Conservation (phyloP, 129 eudicot genomes). For the Flaveria bidentis region DNA sequence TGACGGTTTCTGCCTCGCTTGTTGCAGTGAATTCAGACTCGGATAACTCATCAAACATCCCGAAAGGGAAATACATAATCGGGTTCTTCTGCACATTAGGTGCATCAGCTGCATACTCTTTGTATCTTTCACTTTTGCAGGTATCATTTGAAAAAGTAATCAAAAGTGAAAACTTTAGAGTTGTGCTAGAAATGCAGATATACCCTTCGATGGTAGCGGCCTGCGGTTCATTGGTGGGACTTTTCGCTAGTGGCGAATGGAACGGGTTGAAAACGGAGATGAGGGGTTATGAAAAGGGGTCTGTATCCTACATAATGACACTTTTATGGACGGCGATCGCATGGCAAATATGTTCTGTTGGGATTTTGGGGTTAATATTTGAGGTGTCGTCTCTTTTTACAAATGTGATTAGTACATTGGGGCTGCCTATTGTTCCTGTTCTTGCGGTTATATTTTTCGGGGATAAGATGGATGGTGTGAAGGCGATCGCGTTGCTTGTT, state of each 20-base stretch:
- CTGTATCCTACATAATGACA: constrained; percentile 54
- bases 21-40: constrained; percentile 53
- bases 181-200: constrained; percentile 46
- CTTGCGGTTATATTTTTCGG: constrained; percentile 54
- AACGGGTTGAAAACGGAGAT: constrained; percentile 36
- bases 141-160: constrained; percentile 50
- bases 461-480: constrained; percentile 68
- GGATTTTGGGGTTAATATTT: constrained; percentile 55
- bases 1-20: constrained; percentile 54
- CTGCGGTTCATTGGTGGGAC: constrained; percentile 50
- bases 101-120: constrained; percentile 48
- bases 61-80: constrained; percentile 43
- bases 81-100: constrained; percentile 59
- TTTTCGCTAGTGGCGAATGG: constrained; percentile 63
- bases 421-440: constrained; percentile 55
- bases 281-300: constrained; percentile 41
- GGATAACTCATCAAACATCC: constrained; percentile 29
- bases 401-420: constrained; percentile 56
- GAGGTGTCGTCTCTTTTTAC: constrained; percentile 66
- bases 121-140: constrained; percentile 52
- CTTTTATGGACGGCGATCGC: constrained; percentile 52
- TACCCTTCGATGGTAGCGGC: constrained; percentile 49
- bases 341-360: constrained; percentile 51
- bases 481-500: constrained; percentile 49
- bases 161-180: constrained; percentile 42